Percentiles rank a stretch among this genome's conserved stretches.
phyloP scores from a whole-genome alignment of 345 rosid species.

The Orychophragmus violaceus region DNA sequence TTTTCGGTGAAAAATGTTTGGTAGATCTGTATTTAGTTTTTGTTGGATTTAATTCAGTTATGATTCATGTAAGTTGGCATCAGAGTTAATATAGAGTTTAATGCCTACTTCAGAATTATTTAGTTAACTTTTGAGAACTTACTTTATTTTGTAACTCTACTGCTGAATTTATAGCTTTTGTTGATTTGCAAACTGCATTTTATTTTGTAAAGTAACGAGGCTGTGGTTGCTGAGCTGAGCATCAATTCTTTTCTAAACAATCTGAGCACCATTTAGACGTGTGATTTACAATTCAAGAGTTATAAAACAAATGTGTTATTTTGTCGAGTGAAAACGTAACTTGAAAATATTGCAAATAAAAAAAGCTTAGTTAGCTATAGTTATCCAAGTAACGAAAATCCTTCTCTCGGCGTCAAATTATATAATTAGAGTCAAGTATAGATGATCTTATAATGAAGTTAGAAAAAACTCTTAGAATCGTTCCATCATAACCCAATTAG shows the following conservation, averaged over 20 bases:
- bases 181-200: neutral
- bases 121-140: neutral
- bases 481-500: neutral
- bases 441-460: neutral
- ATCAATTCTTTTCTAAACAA: too few relatives aligned
- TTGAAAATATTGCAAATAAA: too few relatives aligned
- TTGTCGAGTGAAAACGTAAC: too few relatives aligned
- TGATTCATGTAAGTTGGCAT: neutral
- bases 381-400: neutral
- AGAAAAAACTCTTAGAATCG: neutral
- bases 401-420: neutral
- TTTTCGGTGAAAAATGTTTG: neutral
- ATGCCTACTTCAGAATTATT: too few relatives aligned
- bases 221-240: neutral
- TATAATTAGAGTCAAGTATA: neutral
- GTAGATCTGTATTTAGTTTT: neutral
- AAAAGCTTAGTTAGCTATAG: neutral
- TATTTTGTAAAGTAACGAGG: neutral
- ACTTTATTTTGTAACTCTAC: neutral
- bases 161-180: too few relatives aligned
- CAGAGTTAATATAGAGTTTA: neutral
- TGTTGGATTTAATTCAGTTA: neutral
- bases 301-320: neutral
- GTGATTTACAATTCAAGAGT: neutral
- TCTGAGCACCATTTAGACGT: neutral